Evolutionary conservation across 1,284 basidiomycete genomes (phyloP).

Genomic region (Naganishia sp.): DNA sequence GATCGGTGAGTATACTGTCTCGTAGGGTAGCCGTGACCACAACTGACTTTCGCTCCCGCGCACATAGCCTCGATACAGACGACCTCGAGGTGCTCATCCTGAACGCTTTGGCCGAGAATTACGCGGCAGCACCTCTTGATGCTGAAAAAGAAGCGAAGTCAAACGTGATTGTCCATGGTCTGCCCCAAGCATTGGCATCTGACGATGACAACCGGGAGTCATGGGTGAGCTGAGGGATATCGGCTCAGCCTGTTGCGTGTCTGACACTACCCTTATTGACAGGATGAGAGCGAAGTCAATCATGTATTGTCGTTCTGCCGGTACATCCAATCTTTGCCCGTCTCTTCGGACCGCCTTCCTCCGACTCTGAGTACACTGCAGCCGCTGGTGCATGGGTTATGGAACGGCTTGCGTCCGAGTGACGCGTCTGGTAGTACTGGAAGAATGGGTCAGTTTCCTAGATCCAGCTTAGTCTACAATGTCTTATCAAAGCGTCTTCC

Average conservation of each 20-base stretch:
- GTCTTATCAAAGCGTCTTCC: neutral
- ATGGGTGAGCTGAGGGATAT: constrained; percentile 7
- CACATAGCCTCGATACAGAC: constrained; percentile 48
- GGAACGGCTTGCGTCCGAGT: constrained; percentile 35
- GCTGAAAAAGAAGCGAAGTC: constrained; percentile 22
- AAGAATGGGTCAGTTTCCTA: constrained; percentile 31
- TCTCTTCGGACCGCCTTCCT: constrained; percentile 37
- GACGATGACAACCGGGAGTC: constrained; percentile 39
- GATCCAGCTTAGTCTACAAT: neutral
- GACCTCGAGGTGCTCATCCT: constrained; percentile 50
- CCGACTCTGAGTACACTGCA: constrained; percentile 39
- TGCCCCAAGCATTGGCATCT: constrained; percentile 33
- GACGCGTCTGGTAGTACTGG: constrained; percentile 22
- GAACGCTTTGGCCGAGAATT: constrained; percentile 42
- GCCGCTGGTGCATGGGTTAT: constrained; percentile 39
- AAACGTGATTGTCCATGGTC: constrained; percentile 37
- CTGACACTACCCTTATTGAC: constrained; percentile 6
- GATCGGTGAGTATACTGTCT: constrained; percentile 39
- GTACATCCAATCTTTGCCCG: constrained; percentile 46
- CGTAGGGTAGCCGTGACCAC: too few relatives aligned
- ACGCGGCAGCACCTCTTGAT: constrained; percentile 20
- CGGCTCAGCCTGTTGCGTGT: neutral
- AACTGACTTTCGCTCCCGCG: constrained; percentile 33
- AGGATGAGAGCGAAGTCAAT: constrained; percentile 50
- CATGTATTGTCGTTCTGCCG: constrained; percentile 51